Percentiles rank a stretch among this genome's conserved stretches.
Conservation (phyloP, 768 basidiomycete genomes). For the Lactifluus piperatus region DNA sequence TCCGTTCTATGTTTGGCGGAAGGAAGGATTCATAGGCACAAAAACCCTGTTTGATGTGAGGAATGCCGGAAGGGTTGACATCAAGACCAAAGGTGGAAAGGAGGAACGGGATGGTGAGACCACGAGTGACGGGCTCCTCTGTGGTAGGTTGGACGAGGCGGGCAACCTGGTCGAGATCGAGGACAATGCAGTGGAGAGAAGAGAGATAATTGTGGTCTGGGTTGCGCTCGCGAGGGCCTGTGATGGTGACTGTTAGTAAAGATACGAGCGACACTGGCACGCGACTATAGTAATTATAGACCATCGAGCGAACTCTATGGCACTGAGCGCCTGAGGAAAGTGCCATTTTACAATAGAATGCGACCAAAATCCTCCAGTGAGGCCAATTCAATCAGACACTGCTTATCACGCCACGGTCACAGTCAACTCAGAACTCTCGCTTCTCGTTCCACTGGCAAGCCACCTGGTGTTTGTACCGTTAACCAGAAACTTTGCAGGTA, state of each 20-base stretch:
- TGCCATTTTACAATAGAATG: no score
- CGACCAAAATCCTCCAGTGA: no score
- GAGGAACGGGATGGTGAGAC: constrained; percentile 81
- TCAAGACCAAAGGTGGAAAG: constrained; percentile 88
- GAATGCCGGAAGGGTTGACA: constrained; percentile 59
- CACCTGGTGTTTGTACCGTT: no score
- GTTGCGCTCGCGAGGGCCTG: constrained; percentile 21
- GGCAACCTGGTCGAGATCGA: constrained; percentile 66
- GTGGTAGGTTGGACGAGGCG: constrained; percentile 64
- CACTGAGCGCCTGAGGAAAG: no score
- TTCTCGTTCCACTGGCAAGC: no score
- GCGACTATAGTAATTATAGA: not conserved
- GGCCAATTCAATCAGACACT: no score
- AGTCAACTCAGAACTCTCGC: no score
- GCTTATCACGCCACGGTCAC: no score
- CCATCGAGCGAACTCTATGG: not conserved
- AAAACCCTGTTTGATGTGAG: constrained; percentile 74
- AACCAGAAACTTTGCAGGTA: no score
- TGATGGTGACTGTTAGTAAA: constrained; percentile 10
- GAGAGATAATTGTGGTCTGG: constrained; percentile 68
- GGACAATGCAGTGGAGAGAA: constrained; percentile 61
- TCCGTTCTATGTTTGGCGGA: constrained; percentile 36
- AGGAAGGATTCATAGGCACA: constrained; percentile 38
- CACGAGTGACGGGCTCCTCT: constrained; percentile 61
- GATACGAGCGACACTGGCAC: not conserved